Conservation (phyloP, 352 stramenopile species). For the Blastocystis sp. region DNA sequence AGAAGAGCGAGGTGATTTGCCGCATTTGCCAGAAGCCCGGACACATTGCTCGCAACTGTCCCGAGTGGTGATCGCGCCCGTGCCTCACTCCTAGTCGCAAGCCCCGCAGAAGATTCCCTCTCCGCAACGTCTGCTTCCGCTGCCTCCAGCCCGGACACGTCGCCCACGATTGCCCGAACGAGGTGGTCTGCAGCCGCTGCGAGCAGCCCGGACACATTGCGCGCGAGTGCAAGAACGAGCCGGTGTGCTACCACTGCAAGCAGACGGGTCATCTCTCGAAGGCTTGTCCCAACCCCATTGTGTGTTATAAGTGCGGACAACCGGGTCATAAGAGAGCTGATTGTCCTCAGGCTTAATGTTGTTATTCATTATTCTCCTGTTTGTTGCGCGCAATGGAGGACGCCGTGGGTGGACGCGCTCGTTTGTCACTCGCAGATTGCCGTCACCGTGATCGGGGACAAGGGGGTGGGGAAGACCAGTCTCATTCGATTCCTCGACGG, state of each 20-base stretch:
- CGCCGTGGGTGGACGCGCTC: not conserved
- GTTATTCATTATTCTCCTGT: conserved; percentile 13
- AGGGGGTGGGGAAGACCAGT: conserved; percentile 50
- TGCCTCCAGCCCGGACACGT: conserved; percentile 63
- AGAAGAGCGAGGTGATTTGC: conserved; percentile 41
- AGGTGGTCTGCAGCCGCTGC: conserved; percentile 73
- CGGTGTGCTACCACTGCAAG: conserved; percentile 76
- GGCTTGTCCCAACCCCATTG: conserved; percentile 74
- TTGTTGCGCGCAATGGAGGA: conserved; percentile 5
- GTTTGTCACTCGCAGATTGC: not conserved
- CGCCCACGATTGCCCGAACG: conserved; percentile 39
- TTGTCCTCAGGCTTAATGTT: conserved; percentile 45
- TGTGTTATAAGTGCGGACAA: conserved; percentile 72
- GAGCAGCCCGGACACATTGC: conserved; percentile 66
- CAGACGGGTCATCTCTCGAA: conserved; percentile 72
- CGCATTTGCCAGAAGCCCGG: conserved; percentile 62
- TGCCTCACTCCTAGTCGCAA: not conserved
- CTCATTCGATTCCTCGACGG: conserved; percentile 25
- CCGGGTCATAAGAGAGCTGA: conserved; percentile 69
- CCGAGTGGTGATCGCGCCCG: conserved; percentile 3
- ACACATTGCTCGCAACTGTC: conserved; percentile 63
- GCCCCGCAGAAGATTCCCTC: not conserved
- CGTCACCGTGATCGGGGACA: conserved; percentile 8
- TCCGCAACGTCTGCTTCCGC: conserved; percentile 45
- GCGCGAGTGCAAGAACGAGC: conserved; percentile 73